phyloP scores from a whole-genome alignment of 2,329 filamentous ascomycete genomes.

The Aureobasidium sp. region DNA sequence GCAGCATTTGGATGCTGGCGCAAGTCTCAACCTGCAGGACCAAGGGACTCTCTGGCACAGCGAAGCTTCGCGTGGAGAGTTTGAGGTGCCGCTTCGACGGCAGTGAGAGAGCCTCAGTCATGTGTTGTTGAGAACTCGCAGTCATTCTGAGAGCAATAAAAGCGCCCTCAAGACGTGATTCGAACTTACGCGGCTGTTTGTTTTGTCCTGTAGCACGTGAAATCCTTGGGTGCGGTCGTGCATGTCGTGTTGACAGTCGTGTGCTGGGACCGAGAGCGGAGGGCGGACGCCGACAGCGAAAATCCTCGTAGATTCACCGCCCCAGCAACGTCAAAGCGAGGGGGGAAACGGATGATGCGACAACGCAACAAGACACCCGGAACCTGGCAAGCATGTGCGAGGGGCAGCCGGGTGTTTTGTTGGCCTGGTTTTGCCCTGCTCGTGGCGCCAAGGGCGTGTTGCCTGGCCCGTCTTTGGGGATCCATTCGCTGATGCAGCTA shows the following conservation, averaged over 20 bases:
- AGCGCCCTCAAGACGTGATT: neutral
- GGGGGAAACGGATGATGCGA: too few species aligned
- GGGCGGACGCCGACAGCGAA: neutral
- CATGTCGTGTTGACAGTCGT: neutral
- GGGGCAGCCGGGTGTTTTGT: neutral
- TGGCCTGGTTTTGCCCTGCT: neutral
- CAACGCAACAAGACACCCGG: neutral
- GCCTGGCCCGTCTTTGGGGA: neutral
- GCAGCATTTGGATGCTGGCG: neutral
- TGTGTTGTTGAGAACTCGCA: neutral
- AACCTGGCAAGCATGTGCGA: neutral
- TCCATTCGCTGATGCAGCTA: slow-evolving; percentile 7
- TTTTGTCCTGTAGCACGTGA: neutral
- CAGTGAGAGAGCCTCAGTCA: neutral
- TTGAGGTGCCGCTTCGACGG: neutral
- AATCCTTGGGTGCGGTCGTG: neutral
- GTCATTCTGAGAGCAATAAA: neutral
- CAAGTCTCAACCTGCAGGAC: neutral
- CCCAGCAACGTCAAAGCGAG: neutral
- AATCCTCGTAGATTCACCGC: neutral
- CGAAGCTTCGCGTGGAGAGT: neutral
- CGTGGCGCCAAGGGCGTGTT: slow-evolving; percentile 4
- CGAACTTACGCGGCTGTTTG: neutral
- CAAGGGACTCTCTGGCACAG: neutral
- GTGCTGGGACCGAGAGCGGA: neutral